Conservation (phyloP, 139 green algal genomes). For the Coelastrella sp. region DNA sequence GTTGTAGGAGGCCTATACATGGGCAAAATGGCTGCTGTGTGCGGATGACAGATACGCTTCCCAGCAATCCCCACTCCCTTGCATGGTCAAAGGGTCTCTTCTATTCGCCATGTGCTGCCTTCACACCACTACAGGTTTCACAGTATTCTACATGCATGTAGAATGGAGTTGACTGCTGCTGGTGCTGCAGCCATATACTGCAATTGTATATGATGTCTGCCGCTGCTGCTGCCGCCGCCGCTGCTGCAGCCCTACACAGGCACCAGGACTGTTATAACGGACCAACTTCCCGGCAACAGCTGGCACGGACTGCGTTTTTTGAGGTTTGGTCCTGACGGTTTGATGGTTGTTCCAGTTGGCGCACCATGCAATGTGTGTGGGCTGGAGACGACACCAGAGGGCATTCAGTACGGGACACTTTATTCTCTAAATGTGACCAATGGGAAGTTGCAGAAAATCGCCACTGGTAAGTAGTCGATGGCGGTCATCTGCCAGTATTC, state of each 20-base stretch:
- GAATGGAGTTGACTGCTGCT: background rate
- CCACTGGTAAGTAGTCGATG: background rate
- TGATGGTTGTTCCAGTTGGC: background rate
- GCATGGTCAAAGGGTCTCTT: no score
- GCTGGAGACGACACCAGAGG: background rate
- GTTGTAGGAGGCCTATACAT: background rate
- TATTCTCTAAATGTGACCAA: constrained; percentile 17
- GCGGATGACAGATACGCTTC: no score
- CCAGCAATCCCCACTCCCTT: no score
- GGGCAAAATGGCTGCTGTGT: no score
- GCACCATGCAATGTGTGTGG: constrained; percentile 24
- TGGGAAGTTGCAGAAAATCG: background rate
- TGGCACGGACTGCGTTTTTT: constrained; percentile 12
- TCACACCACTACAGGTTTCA: no score
- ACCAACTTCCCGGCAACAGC: background rate
- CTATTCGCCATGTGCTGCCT: no score
- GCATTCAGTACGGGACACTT: constrained; percentile 9
- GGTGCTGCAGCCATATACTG: background rate
- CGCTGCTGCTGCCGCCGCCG: constrained; percentile 17
- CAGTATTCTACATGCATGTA: no score
- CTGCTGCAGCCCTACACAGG: constrained; percentile 22
- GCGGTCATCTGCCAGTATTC: background rate
- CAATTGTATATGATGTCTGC: background rate
- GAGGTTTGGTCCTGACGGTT: background rate
- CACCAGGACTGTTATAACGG: constrained; percentile 13